Evolutionary conservation across 768 basidiomycete genomes (phyloP), one percentile per base, ranked within the genome.

Genomic region (Trametes coccinea): DNA sequence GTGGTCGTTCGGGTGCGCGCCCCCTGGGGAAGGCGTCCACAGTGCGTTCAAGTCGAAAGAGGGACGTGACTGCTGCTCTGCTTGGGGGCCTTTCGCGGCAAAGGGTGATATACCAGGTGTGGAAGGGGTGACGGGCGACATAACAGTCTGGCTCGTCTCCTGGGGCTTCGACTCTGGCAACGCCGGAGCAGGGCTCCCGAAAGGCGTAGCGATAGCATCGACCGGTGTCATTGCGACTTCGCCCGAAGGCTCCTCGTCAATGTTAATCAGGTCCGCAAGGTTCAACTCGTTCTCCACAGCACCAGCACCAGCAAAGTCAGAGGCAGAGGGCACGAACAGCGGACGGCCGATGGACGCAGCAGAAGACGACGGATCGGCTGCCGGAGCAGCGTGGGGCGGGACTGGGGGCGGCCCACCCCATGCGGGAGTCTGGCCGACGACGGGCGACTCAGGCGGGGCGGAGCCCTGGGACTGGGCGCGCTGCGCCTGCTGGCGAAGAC

Each of bases 41-140:
- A 93, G 72, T 6, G 90, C 72, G 56, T 82, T 87, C 17, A 93
- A 76, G 71, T 92, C 86, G 68, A 93, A 93, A 6, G 89, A 87
- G 11, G 78, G 60, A 4, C 80, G 78, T 0, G 75, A 74, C 10
- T 79, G 72, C 4, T 76, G 72, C 52, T 85, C 82, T 11, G 81
- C 73, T 61, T 81, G 78, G 16, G 73, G 46, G 22, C 65, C 62
- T 22, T 66, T 69, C n/a, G 71, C 70, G 0, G 74, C 70, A 49
- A 76, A 70, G 2, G 74, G 76, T 16, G 78, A 76, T 13, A 73
- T 71, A 13, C 72, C 74, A 5, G 53, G 37, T 2, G 31, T 17
- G 5, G 59, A 27, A 5, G 30, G 43, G 31, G 55, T 57, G 14
- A 44, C 34, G 41, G 54, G 39, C 11, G 60, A 48, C 22, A 51